These are phyloP conservation scores for Davidsoniella eucalypti DNA, from an alignment of 2,329 filamentous ascomycete genomes.

Conservation along the genomic window DNA sequence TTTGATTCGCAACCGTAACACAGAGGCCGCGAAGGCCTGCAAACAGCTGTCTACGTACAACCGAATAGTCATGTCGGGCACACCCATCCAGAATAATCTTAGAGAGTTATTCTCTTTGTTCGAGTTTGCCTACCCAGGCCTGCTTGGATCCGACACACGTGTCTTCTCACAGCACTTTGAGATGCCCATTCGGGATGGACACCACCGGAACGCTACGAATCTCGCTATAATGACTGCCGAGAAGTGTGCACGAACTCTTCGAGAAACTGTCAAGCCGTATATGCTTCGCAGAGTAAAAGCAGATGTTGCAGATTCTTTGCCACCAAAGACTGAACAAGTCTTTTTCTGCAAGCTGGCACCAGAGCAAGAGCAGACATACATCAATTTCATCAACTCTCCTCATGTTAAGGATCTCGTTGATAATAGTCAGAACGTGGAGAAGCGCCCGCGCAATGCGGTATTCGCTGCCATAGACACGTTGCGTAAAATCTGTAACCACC, in stretches of 20 bases:
- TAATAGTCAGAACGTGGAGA: background rate
- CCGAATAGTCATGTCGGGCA: conserved; percentile 84
- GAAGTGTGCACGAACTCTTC: conserved; percentile 83
- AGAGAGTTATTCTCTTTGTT: conserved; percentile 94
- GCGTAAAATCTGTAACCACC: conserved; percentile 95
- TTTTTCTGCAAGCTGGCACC: conserved; percentile 85
- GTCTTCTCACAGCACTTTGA: conserved; percentile 87
- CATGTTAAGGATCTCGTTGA: conserved; percentile 12
- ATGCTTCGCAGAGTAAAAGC: conserved; percentile 82
- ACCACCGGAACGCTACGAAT: conserved; percentile 89
- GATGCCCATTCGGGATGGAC: conserved; percentile 80
- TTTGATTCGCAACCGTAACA: conserved; percentile 94
- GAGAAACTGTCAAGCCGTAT: conserved; percentile 86
- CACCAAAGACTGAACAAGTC: conserved; percentile 91
- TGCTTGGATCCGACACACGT: conserved; percentile 68
- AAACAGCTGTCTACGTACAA: conserved; percentile 86
- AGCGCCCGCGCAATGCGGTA: conserved; percentile 8
- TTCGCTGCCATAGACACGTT: conserved; percentile 81
- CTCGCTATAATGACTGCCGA: conserved; percentile 87
- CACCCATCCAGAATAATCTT: conserved; percentile 94
- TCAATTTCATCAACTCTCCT: conserved; percentile 11
- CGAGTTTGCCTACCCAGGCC: conserved; percentile 95
- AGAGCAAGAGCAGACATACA: conserved; percentile 15
- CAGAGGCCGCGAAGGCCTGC: conserved; percentile 84
- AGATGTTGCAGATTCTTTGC: conserved; percentile 84